Evolutionary conservation across 1,284 basidiomycete species (phyloP).

Genomic region (Leccinum griseonigrum): DNA sequence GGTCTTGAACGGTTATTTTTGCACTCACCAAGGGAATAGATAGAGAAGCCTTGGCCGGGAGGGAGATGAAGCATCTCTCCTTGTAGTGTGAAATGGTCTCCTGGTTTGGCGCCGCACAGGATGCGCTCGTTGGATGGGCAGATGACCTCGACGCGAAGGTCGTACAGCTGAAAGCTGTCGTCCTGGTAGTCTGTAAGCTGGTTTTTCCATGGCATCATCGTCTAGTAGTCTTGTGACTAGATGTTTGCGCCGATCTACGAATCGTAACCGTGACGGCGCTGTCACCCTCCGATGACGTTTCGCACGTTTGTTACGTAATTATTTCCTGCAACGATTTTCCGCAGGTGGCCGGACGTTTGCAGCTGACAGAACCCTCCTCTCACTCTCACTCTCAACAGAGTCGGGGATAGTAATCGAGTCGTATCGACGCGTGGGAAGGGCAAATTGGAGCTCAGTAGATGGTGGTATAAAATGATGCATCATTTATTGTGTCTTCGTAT

Average conservation of each 20-base stretch:
- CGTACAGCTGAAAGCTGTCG: constrained; percentile 55
- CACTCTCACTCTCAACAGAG: too few species aligned
- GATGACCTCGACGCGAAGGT: constrained; percentile 56
- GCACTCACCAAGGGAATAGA: constrained; percentile 56
- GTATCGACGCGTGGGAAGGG: too few species aligned
- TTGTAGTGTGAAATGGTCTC: constrained; percentile 59
- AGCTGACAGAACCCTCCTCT: too few species aligned
- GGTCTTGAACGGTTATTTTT: not conserved
- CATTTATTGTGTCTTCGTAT: too few species aligned
- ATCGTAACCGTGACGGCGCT: too few species aligned
- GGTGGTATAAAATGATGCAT: too few species aligned
- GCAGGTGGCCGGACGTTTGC: too few species aligned
- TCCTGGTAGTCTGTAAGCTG: not conserved
- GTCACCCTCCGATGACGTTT: too few species aligned
- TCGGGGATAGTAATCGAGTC: too few species aligned
- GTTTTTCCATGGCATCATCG: constrained; percentile 15
- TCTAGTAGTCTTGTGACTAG: not conserved
- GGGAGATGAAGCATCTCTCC: constrained; percentile 63
- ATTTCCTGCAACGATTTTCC: too few species aligned
- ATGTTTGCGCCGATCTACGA: not conserved
- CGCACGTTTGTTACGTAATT: too few species aligned
- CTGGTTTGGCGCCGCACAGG: constrained; percentile 59
- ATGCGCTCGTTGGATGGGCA: constrained; percentile 54
- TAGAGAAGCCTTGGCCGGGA: constrained; percentile 59
- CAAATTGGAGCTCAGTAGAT: too few species aligned